phyloP scores from a whole-genome alignment of 441 rosid species.

The Jatropha multifida region DNA sequence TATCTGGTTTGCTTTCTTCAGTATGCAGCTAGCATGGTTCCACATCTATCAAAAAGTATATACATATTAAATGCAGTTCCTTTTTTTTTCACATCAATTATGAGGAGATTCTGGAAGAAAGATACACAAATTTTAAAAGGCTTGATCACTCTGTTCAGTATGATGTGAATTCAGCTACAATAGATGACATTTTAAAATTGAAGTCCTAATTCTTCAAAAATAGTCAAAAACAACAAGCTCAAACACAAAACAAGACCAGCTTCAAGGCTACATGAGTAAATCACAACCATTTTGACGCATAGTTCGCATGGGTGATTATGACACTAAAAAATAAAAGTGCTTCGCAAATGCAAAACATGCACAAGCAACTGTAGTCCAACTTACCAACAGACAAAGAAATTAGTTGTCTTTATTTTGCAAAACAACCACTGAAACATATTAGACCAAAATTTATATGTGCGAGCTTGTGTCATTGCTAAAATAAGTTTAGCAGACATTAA shows the following conservation, averaged over 20 bases:
- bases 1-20: conserved; percentile 78
- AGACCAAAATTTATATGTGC: too few species aligned
- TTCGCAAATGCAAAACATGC: too few species aligned
- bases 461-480: too few species aligned
- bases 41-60: conserved; percentile 60
- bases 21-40: conserved; percentile 77
- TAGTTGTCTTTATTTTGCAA: too few species aligned
- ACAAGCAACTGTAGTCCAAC: neutral
- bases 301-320: too few species aligned
- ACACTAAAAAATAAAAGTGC: too few species aligned
- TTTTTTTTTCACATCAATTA: neutral
- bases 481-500: too few species aligned
- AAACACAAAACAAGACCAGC: neutral
- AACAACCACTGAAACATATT: too few species aligned
- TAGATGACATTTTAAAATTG: too few species aligned
- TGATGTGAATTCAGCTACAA: neutral
- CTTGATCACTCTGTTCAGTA: neutral
- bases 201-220: neutral
- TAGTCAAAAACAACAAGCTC: neutral
- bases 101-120: neutral
- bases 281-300: neutral
- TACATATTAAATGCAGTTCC: conserved; percentile 14
- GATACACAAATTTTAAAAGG: neutral
- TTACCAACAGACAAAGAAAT: neutral
- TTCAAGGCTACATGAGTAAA: neutral